Evolutionary conservation across 768 basidiomycete species (phyloP).

Genomic region (Leccinum subgranulosum): DNA sequence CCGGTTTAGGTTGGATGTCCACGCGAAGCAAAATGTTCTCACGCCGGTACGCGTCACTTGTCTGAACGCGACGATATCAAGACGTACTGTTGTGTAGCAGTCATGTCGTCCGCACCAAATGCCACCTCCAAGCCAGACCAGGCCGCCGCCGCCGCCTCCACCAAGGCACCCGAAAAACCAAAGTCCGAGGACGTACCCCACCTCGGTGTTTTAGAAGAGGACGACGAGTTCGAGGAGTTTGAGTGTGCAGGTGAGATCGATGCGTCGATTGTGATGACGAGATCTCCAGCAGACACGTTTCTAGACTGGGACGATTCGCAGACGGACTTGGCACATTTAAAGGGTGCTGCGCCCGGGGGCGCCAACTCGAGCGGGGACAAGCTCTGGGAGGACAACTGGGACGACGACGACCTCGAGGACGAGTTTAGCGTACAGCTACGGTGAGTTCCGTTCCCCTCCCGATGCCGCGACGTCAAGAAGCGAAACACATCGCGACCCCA

Average conservation of each 20-base stretch:
- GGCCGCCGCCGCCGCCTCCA: neutral
- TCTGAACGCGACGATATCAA: neutral
- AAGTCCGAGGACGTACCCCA: slow-evolving; percentile 52
- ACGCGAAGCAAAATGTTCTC: slow-evolving; percentile 10
- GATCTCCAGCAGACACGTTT: neutral
- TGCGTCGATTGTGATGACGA: neutral
- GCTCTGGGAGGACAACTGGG: slow-evolving; percentile 99
- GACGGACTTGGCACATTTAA: slow-evolving; percentile 77
- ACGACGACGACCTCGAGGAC: slow-evolving; percentile 98
- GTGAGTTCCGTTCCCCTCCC: slow-evolving; percentile 42
- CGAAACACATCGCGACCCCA: neutral
- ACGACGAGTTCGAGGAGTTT: slow-evolving; percentile 97
- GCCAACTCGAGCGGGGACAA: slow-evolving; percentile 84
- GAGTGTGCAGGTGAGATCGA: slow-evolving; percentile 65
- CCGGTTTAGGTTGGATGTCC: neutral
- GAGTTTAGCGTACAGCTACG: slow-evolving; percentile 95
- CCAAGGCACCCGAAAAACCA: slow-evolving; percentile 35
- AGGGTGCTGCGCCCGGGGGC: slow-evolving; percentile 67
- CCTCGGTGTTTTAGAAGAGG: slow-evolving; percentile 91
- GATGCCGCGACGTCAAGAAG: neutral
- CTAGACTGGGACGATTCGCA: slow-evolving; percentile 86
- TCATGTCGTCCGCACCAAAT: slow-evolving; percentile 45
- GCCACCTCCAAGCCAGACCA: slow-evolving; percentile 46
- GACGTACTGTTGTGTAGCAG: no score
- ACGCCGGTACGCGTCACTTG: slow-evolving; percentile 19